These are phyloP conservation scores for Parastagonospora avenae DNA, from an alignment of 2,329 filamentous ascomycete species.

Conservation along the genomic window DNA sequence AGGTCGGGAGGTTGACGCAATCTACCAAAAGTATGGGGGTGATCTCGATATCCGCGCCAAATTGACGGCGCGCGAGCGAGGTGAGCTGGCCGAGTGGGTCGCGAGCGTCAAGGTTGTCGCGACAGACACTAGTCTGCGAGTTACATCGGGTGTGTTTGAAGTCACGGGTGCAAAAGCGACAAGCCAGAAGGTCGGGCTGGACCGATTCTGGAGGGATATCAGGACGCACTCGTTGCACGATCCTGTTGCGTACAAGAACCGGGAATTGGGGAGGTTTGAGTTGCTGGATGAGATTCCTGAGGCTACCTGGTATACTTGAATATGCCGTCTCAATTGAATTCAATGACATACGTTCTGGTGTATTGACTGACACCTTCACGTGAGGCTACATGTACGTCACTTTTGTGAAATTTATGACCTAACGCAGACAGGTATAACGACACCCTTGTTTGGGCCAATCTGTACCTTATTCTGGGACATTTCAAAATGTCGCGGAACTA, in stretches of 20 bases:
- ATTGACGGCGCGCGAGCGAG: slow-evolving; percentile 59
- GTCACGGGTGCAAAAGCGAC: slow-evolving; percentile 66
- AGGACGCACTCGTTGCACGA: slow-evolving; percentile 70
- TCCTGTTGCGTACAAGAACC: slow-evolving; percentile 70
- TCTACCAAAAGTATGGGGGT: slow-evolving; percentile 53
- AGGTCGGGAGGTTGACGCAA: slow-evolving; percentile 53
- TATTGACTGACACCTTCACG: too few relatives aligned
- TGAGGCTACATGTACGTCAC: too few relatives aligned
- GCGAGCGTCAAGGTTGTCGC: slow-evolving; percentile 67
- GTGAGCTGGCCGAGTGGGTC: slow-evolving; percentile 67
- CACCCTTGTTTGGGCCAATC: too few relatives aligned
- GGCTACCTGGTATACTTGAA: slow-evolving; percentile 66
- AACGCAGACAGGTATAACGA: too few relatives aligned
- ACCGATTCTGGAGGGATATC: slow-evolving; percentile 71
- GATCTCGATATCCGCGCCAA: slow-evolving; percentile 44
- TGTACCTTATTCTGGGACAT: too few relatives aligned
- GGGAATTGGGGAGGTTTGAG: slow-evolving; percentile 64
- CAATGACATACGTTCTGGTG: too few relatives aligned
- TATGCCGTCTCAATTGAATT: too few relatives aligned
- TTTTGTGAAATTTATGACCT: too few relatives aligned
- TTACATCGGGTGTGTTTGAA: slow-evolving; percentile 68
- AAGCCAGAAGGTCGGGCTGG: slow-evolving; percentile 62
- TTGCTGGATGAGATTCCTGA: slow-evolving; percentile 63
- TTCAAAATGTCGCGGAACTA: too few relatives aligned
- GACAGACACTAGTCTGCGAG: slow-evolving; percentile 63